phyloP scores from a whole-genome alignment of 495 filamentous ascomycete genomes.

The Delitschia confertaspora region DNA sequence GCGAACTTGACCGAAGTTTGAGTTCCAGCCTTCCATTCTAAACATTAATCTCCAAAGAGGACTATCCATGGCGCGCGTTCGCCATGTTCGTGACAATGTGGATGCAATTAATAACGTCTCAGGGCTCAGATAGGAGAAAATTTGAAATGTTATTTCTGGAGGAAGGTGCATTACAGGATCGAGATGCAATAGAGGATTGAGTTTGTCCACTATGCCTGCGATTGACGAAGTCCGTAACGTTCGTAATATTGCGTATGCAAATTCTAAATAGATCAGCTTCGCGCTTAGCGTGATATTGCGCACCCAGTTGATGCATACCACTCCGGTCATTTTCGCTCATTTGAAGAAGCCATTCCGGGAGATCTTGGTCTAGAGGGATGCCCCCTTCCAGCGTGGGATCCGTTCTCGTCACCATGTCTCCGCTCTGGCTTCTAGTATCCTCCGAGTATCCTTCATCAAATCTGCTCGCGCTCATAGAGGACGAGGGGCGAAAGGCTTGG shows the following conservation, averaged over 20 bases:
- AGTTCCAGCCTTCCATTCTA: slow-evolving; percentile 72
- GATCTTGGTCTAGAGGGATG: slow-evolving; percentile 22
- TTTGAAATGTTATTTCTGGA: slow-evolving; percentile 76
- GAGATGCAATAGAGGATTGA: slow-evolving; percentile 77
- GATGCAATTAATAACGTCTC: slow-evolving; percentile 68
- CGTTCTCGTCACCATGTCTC: slow-evolving; percentile 34
- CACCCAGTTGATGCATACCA: slow-evolving; percentile 36
- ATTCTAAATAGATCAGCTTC: no score
- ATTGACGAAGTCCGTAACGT: slow-evolving; percentile 67
- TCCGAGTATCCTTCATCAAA: slow-evolving; percentile 61
- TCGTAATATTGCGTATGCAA: slow-evolving; percentile 57
- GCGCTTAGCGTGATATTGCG: not conserved
- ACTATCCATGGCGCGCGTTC: slow-evolving; percentile 68
- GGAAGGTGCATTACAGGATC: slow-evolving; percentile 82
- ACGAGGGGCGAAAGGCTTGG: slow-evolving; percentile 23
- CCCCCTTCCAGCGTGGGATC: slow-evolving; percentile 27
- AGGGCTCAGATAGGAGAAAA: slow-evolving; percentile 77
- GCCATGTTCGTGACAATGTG: slow-evolving; percentile 71
- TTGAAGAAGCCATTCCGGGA: slow-evolving; percentile 46
- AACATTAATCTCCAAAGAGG: slow-evolving; percentile 81
- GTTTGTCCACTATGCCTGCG: slow-evolving; percentile 63
- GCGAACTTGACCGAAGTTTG: slow-evolving; percentile 55
- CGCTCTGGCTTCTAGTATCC: slow-evolving; percentile 50
- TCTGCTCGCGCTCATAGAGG: slow-evolving; percentile 19
- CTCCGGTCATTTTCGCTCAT: slow-evolving; percentile 47